phyloP scores from a whole-genome alignment of 1,284 basidiomycete genomes.

The Cryptococcus neoformans region DNA sequence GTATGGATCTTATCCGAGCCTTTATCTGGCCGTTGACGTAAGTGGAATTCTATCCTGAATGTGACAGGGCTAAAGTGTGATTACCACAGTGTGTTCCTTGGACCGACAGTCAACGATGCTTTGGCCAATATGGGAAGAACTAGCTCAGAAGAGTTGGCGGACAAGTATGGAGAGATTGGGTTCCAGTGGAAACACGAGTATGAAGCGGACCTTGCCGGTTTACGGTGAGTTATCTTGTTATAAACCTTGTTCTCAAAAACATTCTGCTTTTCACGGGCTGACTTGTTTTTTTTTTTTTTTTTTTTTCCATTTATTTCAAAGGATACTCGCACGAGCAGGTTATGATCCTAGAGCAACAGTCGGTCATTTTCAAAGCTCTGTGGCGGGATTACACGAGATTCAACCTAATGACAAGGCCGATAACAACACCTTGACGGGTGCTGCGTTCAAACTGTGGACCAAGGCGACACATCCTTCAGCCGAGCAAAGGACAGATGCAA shows the following conservation, averaged over 20 bases:
- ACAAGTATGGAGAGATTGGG: constrained; percentile 55
- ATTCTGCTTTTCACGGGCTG: not conserved
- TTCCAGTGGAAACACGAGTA: constrained; percentile 74
- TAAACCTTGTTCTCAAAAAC: too few species aligned
- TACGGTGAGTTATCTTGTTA: constrained; percentile 55
- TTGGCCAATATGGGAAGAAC: constrained; percentile 73
- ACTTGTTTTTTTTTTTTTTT: not conserved
- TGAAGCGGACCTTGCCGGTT: constrained; percentile 84
- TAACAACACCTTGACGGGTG: constrained; percentile 12
- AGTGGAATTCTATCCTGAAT: constrained; percentile 12
- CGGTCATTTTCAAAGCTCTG: constrained; percentile 30
- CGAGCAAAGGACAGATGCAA: constrained; percentile 57
- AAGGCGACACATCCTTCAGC: constrained; percentile 59
- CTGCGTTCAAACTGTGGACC: constrained; percentile 43
- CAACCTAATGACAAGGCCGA: constrained; percentile 23
- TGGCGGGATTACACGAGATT: constrained; percentile 39
- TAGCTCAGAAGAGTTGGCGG: constrained; percentile 67
- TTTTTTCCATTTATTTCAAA: not conserved
- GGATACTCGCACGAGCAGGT: constrained; percentile 69
- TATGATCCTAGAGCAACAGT: constrained; percentile 64
- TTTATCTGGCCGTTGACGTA: constrained; percentile 75
- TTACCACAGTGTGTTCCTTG: constrained; percentile 63
- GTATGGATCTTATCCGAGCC: constrained; percentile 69
- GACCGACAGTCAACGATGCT: constrained; percentile 87
- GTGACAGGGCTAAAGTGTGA: not conserved